These are phyloP conservation scores for Aspergillus persii DNA, from an alignment of 2,329 filamentous ascomycete genomes.

Conservation along the genomic window DNA sequence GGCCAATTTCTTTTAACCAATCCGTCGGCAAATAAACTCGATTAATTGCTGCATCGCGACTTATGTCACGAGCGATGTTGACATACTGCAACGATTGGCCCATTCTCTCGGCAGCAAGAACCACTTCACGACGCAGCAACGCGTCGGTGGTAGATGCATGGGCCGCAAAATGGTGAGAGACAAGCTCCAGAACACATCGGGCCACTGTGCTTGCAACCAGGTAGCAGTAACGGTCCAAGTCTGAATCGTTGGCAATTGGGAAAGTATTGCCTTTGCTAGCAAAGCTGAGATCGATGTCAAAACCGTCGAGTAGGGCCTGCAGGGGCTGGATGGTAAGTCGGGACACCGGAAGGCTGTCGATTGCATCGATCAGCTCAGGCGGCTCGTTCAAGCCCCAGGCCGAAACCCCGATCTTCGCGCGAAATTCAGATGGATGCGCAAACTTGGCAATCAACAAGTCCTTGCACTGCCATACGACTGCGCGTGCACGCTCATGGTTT, in stretches of 20 bases:
- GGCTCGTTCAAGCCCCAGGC: not conserved
- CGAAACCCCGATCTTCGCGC: too few species aligned
- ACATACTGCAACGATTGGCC: slow-evolving; percentile 73
- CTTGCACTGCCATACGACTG: too few species aligned
- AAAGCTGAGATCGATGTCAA: slow-evolving; percentile 66
- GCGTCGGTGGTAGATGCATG: not conserved
- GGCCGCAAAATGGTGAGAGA: slow-evolving; percentile 17
- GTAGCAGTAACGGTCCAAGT: slow-evolving; percentile 63
- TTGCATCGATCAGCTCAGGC: slow-evolving; percentile 27
- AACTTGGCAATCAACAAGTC: too few species aligned
- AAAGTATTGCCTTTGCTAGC: slow-evolving; percentile 31
- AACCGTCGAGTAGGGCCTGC: slow-evolving; percentile 64
- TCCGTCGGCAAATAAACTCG: slow-evolving; percentile 66
- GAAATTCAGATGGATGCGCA: too few species aligned
- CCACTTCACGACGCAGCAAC: not conserved
- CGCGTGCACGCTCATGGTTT: slow-evolving; percentile 24
- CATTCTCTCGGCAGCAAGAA: slow-evolving; percentile 49
- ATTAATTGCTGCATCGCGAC: slow-evolving; percentile 61
- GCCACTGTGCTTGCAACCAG: slow-evolving; percentile 72
- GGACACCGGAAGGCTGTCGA: slow-evolving; percentile 58
- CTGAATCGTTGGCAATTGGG: slow-evolving; percentile 59
- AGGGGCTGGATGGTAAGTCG: slow-evolving; percentile 60
- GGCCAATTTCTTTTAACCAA: slow-evolving; percentile 60
- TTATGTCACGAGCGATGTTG: slow-evolving; percentile 74
- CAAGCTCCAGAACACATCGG: slow-evolving; percentile 60